These are phyloP conservation scores for Hericium coralloides DNA, from an alignment of 768 basidiomycete species.

Conservation along the genomic window DNA sequence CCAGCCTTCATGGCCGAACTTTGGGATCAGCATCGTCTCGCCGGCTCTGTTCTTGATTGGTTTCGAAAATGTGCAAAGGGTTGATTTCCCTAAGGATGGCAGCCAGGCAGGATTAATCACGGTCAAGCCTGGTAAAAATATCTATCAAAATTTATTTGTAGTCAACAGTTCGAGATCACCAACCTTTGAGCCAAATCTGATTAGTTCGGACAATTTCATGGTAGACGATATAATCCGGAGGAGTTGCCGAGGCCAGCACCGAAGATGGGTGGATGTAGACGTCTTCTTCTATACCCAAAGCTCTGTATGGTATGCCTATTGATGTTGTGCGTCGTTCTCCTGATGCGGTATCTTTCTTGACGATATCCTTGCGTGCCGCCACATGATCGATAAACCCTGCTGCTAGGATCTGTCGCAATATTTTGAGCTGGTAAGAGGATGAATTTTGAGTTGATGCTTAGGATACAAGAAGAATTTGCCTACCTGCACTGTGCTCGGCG, in stretches of 20 bases:
- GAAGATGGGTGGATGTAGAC: slow-evolving; percentile 91
- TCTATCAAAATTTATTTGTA: not conserved
- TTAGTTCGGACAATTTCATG: slow-evolving; percentile 74
- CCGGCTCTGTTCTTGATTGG: slow-evolving; percentile 64
- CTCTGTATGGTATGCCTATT: slow-evolving; percentile 75
- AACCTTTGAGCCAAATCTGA: slow-evolving; percentile 75
- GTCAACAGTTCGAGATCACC: slow-evolving; percentile 7
- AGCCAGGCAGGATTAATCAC: slow-evolving; percentile 86
- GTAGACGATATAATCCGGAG: slow-evolving; percentile 84
- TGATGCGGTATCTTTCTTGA: slow-evolving; percentile 44
- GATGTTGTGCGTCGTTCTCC: slow-evolving; percentile 68
- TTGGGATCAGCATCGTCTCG: slow-evolving; percentile 66
- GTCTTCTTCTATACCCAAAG: slow-evolving; percentile 73
- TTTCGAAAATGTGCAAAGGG: slow-evolving; percentile 86
- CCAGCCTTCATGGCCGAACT: slow-evolving; percentile 81
- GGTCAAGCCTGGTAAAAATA: slow-evolving; percentile 51
- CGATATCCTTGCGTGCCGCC: slow-evolving; percentile 81
- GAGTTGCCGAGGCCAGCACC: slow-evolving; percentile 53
- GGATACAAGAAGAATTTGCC: slow-evolving; percentile 4
- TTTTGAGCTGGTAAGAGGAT: slow-evolving; percentile 61
- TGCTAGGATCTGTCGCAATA: slow-evolving; percentile 77
- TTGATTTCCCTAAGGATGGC: slow-evolving; percentile 63
- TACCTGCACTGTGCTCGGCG: slow-evolving; percentile 76
- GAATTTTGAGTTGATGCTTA: not conserved
- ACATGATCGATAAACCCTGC: slow-evolving; percentile 95